Base-by-base conservation (phyloP, 2,329 filamentous ascomycete genomes). In the Sporothrix brunneoviolacea region DNA sequence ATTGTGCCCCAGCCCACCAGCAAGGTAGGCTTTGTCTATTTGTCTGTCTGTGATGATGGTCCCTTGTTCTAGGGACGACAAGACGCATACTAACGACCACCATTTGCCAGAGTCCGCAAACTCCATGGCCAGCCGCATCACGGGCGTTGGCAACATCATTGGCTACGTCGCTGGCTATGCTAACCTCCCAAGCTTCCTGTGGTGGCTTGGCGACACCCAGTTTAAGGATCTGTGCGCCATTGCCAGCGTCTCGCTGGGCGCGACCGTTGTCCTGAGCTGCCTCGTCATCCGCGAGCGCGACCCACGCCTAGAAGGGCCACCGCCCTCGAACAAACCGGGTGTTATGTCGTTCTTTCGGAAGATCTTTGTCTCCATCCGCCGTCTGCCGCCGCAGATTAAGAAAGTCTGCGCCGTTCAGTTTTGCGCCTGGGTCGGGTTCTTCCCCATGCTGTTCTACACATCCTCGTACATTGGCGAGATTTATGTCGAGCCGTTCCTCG, bases 401-500 rank as follows among this genome's bases (percentile, higher is more conserved):
- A 84, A 81, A 56, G 88, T 96, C 33, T 96, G 91, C 62, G 71
- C 83, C 57, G 85, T 91, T 0, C 87, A 93, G 64, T 82, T 91
- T 59, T 91, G 84, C 54, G 88, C 89, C 5, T 97, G 91, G 91
- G 83, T 96, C 51, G 91, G 89, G 47, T 96, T 91, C 81, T 97
- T 96, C 61, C 91, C 91, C 1, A 90, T 95, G 65, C 76, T 97
- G 3, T 96, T 95, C 70, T 97, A 97, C 71, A 89, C 89, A 5
- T 95, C 90, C 1, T 94, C 89, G 16, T 97, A 93, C 65, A 86
- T 96, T 58, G 91, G 88, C 55, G 89, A 95, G 63, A 87, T 97
- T 51, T 95, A 95, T 60, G 86, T 89, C 16, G 85, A 95, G 62
- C 89, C 89, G 0, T 86, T 79, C 58, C 83, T 96, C 46, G 75